Conservation (phyloP, 371 early-diverging fungal species). For the Mortierella sp. region DNA sequence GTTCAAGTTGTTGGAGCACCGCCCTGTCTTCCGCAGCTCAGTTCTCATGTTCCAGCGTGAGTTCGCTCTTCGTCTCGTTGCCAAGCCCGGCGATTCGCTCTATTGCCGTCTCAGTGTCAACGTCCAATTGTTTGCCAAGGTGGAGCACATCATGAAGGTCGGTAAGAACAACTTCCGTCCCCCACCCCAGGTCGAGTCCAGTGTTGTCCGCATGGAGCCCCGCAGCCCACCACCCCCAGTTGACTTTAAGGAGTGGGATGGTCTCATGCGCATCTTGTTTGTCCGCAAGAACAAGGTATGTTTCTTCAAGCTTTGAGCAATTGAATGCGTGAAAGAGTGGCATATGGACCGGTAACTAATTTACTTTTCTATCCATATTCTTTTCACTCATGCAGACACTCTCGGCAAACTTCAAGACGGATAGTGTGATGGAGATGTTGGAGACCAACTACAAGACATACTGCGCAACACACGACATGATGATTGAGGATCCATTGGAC, state of each 20-base stretch:
- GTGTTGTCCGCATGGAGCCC: slow-evolving; percentile 97
- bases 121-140: slow-evolving; percentile 97
- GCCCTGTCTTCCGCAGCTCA: slow-evolving; percentile 93
- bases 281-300: slow-evolving; percentile 94
- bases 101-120: slow-evolving; percentile 98
- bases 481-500: slow-evolving; percentile 87
- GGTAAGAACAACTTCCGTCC: slow-evolving; percentile 99
- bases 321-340: no score
- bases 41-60: slow-evolving; percentile 99
- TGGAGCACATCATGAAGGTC: slow-evolving; percentile 98
- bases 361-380: neutral
- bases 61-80: slow-evolving; percentile 98
- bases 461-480: slow-evolving; percentile 85
- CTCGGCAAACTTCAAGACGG: slow-evolving; percentile 92
- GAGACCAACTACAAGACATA: slow-evolving; percentile 96
- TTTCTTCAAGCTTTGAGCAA: neutral
- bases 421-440: slow-evolving; percentile 87
- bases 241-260: slow-evolving; percentile 98
- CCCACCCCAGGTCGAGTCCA: slow-evolving; percentile 99
- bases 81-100: slow-evolving; percentile 93
- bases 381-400: slow-evolving; percentile 66
- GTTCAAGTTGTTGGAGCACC: slow-evolving; percentile 97
- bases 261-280: slow-evolving; percentile 95
- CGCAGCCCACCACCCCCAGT: slow-evolving; percentile 95
- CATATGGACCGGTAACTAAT: neutral